Conservation (phyloP, 257 asterid species). For the Nicotiana tomentosiformis region DNA sequence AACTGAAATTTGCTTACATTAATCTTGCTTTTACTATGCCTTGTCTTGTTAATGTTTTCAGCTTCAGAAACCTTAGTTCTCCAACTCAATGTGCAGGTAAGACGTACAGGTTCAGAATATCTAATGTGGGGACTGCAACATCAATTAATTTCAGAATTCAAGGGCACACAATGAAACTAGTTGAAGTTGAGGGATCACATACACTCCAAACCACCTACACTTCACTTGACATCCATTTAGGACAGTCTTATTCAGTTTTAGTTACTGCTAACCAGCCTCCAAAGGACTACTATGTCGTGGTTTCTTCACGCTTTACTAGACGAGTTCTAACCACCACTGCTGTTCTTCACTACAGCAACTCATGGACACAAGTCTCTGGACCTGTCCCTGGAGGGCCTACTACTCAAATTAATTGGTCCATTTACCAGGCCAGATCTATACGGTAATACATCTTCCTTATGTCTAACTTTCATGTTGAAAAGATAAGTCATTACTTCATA, state of each 20-base stretch:
- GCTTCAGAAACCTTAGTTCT: background rate
- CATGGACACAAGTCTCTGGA: conserved; percentile 61
- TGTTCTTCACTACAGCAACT: conserved; percentile 82
- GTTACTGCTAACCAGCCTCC: conserved; percentile 77
- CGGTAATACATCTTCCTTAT: conserved; percentile 41
- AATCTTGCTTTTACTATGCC: background rate
- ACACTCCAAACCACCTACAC: conserved; percentile 67
- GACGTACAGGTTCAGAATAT: conserved; percentile 88
- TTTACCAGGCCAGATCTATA: conserved; percentile 86
- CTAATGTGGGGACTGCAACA: conserved; percentile 75
- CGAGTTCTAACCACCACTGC: conserved; percentile 74
- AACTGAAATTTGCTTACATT: background rate
- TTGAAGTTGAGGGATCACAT: conserved; percentile 98
- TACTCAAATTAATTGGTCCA: conserved; percentile 52
- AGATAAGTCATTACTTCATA: too few relatives aligned
- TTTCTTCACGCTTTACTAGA: conserved; percentile 77
- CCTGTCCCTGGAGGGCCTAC: conserved; percentile 81
- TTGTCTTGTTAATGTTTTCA: background rate
- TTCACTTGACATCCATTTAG: conserved; percentile 75
- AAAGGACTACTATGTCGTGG: conserved; percentile 75
- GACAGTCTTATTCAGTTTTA: conserved; percentile 86
- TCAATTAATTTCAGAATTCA: conserved; percentile 83
- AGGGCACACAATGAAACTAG: conserved; percentile 77
- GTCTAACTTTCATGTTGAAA: background rate
- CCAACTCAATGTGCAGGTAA: conserved; percentile 39